phyloP scores from a whole-genome alignment of 2,329 filamentous ascomycete genomes.

The Paecilomyces dactylethromorphus region DNA sequence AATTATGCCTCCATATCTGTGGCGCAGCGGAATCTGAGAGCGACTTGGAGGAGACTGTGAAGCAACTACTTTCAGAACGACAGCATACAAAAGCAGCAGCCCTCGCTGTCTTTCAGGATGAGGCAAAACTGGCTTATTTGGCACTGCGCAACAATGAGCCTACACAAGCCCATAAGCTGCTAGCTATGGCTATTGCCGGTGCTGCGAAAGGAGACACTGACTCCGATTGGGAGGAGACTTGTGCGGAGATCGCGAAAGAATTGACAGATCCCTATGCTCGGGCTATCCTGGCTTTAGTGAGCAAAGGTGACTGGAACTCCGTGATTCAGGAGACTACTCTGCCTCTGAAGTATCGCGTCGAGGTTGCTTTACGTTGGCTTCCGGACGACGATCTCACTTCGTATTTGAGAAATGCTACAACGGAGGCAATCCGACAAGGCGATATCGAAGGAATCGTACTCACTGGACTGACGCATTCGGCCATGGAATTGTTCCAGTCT shows the following conservation, averaged over 20 bases:
- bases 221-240: conserved; percentile 55
- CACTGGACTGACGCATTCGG: conserved; percentile 53
- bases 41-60: conserved; percentile 43
- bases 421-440: conserved; percentile 46
- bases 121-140: conserved; percentile 52
- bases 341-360: conserved; percentile 54
- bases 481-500: conserved; percentile 54
- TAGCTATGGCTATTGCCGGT: conserved; percentile 47
- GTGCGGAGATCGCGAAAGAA: conserved; percentile 56
- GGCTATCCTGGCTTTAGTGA: conserved; percentile 55
- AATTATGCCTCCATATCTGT: conserved; percentile 54
- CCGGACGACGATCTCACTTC: conserved; percentile 40
- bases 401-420: conserved; percentile 50
- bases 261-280: conserved; percentile 56
- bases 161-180: conserved; percentile 49
- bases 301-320: conserved; percentile 53
- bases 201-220: conserved; percentile 42
- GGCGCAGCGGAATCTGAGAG: conserved; percentile 50
- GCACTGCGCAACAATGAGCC: conserved; percentile 50
- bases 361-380: conserved; percentile 51
- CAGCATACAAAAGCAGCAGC: conserved; percentile 59
- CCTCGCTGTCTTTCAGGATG: conserved; percentile 54
- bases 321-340: conserved; percentile 53
- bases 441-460: conserved; percentile 57
- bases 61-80: conserved; percentile 46